phyloP scores from a whole-genome alignment of 1,284 basidiomycete species.

The Pseudozyma sp. region DNA sequence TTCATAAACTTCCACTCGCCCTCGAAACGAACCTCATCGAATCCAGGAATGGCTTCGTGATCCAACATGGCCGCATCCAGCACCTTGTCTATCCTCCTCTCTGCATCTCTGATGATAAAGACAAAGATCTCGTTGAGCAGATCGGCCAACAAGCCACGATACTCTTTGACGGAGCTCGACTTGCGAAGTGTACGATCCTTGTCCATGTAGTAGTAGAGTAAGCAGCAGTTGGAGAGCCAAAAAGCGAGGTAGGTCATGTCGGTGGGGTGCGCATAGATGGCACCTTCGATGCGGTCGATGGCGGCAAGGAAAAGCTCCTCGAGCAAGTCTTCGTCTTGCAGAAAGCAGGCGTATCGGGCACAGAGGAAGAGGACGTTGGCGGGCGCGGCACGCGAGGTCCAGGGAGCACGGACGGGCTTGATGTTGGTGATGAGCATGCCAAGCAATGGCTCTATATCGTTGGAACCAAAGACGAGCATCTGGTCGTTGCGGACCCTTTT shows the following conservation, averaged over 20 bases:
- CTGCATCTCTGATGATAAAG: conserved; percentile 92
- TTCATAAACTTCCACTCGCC: conserved; percentile 80
- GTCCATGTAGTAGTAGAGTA: conserved; percentile 88
- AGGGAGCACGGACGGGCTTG: conserved; percentile 72
- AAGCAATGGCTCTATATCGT: conserved; percentile 80
- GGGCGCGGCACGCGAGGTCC: conserved; percentile 66
- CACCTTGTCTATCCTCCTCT: conserved; percentile 86
- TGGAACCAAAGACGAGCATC: conserved; percentile 90
- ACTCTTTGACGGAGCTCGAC: conserved; percentile 38
- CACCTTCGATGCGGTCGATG: conserved; percentile 89
- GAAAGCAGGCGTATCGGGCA: conserved; percentile 78
- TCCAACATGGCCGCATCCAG: conserved; percentile 87
- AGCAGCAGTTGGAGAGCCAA: conserved; percentile 91
- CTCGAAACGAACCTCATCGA: conserved; percentile 88
- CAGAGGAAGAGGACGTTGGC: conserved; percentile 72
- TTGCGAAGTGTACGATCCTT: conserved; percentile 67
- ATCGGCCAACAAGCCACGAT: conserved; percentile 57
- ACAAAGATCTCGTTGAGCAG: conserved; percentile 92
- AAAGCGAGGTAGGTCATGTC: conserved; percentile 88
- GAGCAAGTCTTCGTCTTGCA: conserved; percentile 71
- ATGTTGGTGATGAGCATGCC: conserved; percentile 80
- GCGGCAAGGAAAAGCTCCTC: conserved; percentile 91
- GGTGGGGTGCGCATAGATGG: conserved; percentile 78
- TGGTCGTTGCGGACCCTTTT: conserved; percentile 52
- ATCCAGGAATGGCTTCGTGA: conserved; percentile 79